Evolutionary conservation across 2,329 filamentous ascomycete genomes (phyloP).

Genomic region (Sarocladiaceae sp.): DNA sequence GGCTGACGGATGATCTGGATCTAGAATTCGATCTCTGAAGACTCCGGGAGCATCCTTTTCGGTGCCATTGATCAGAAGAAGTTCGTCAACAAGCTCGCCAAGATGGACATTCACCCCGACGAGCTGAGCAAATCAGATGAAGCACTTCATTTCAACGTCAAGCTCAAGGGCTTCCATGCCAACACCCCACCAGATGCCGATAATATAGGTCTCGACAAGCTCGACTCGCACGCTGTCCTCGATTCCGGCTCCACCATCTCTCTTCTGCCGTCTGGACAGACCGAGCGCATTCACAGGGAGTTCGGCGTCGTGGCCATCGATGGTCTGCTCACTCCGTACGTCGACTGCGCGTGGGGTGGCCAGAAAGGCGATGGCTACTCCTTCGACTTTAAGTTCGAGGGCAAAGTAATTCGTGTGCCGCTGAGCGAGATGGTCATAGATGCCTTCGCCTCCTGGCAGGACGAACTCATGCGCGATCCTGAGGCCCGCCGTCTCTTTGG

Average conservation of each 20-base stretch:
- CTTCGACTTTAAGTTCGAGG: slow-evolving; percentile 48
- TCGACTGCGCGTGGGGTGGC: slow-evolving; percentile 45
- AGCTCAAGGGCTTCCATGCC: slow-evolving; percentile 32
- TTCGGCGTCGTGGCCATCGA: slow-evolving; percentile 42
- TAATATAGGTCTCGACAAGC: slow-evolving; percentile 25
- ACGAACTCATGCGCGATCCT: slow-evolving; percentile 33
- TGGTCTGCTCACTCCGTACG: slow-evolving; percentile 37
- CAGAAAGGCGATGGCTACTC: slow-evolving; percentile 35
- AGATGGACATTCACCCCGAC: slow-evolving; percentile 38
- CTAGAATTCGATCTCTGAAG: slow-evolving; percentile 54
- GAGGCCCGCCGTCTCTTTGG: slow-evolving; percentile 24
- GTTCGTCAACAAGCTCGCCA: slow-evolving; percentile 48
- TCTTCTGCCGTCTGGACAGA: slow-evolving; percentile 58
- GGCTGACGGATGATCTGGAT: background rate
- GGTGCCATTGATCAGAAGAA: slow-evolving; percentile 73
- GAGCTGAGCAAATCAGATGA: slow-evolving; percentile 33
- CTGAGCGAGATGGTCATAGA: slow-evolving; percentile 49
- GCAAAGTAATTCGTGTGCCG: slow-evolving; percentile 39
- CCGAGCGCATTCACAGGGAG: slow-evolving; percentile 41
- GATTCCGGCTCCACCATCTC: slow-evolving; percentile 69
- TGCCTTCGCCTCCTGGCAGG: slow-evolving; percentile 28
- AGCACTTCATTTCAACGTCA: slow-evolving; percentile 28
- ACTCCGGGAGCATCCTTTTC: slow-evolving; percentile 66
- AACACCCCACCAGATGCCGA: slow-evolving; percentile 18
- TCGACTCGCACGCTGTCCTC: slow-evolving; percentile 54